phyloP scores from a whole-genome alignment of 768 basidiomycete genomes.

The Antrodiella citrinella region DNA sequence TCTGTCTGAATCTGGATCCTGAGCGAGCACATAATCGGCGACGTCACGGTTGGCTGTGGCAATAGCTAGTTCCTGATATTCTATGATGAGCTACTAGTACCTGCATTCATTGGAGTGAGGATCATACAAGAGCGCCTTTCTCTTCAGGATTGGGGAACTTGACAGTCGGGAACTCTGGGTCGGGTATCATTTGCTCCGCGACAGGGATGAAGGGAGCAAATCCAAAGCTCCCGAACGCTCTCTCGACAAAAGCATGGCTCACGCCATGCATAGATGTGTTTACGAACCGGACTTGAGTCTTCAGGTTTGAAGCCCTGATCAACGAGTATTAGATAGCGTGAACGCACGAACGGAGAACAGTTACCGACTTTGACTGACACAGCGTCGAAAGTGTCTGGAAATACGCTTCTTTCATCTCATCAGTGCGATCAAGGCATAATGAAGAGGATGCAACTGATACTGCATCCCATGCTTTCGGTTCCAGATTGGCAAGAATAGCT shows the following conservation, averaged over 20 bases:
- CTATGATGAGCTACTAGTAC: too few relatives aligned
- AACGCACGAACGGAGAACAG: too few relatives aligned
- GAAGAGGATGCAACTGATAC: slow-evolving; percentile 29
- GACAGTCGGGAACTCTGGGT: slow-evolving; percentile 84
- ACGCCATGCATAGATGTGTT: slow-evolving; percentile 93
- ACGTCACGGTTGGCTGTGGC: slow-evolving; percentile 44
- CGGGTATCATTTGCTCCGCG: slow-evolving; percentile 57
- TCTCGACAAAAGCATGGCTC: slow-evolving; percentile 52
- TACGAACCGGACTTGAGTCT: slow-evolving; percentile 47
- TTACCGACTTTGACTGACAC: slow-evolving; percentile 14
- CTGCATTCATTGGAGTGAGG: background rate
- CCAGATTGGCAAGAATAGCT: slow-evolving; percentile 53
- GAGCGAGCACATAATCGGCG: slow-evolving; percentile 67
- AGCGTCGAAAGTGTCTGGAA: slow-evolving; percentile 33
- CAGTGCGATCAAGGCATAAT: slow-evolving; percentile 48
- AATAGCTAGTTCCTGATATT: slow-evolving; percentile 62
- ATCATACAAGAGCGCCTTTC: slow-evolving; percentile 39
- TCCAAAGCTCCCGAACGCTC: slow-evolving; percentile 52
- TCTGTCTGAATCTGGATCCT: slow-evolving; percentile 84
- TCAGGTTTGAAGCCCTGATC: background rate
- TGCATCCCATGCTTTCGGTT: slow-evolving; percentile 39
- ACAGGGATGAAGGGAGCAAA: slow-evolving; percentile 57
- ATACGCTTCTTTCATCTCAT: slow-evolving; percentile 52
- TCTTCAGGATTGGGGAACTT: slow-evolving; percentile 88
- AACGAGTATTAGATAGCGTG: slow-evolving; percentile 1